Evolutionary conservation across 306 rosid species (phyloP), one percentile per base, ranked within the genome.

Genomic region (Glycine soja): DNA sequence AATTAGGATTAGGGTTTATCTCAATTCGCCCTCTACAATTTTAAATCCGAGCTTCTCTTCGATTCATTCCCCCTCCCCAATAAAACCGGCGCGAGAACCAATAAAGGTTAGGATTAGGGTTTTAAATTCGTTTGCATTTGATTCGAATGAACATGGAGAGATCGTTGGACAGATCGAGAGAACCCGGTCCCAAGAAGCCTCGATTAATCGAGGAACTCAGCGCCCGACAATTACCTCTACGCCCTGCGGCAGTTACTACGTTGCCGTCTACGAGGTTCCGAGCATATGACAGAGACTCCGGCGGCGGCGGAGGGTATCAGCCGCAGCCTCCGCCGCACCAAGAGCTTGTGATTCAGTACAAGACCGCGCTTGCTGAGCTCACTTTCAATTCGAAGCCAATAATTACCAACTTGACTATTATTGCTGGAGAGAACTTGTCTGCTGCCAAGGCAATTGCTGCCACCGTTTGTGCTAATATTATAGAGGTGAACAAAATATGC

Each of bases 361-460:
- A 78, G 87, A 88, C 94, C 12, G 99, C 99, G 40, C 86, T 96
- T 3, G 97, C 93, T 51, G 99, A 96, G 85, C 94, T 96, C 36
- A 96, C 99, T n/a, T 93, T 93, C 83, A 96, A 96, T 84, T 93
- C 98, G 15, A 96, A 96, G 61, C 99, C 98, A 0, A 96, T 96
- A 43, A 96, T 96, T 75, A 96, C 99, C 3, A 96, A 93, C 67
- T 82, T 96, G 95, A 96, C 99, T 40, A 96, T 96, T 74, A 96
- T 96, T 38, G 99, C 99, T 0, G 99, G 98, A 5, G 99, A 96
- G 86, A 96, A 86, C 38, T 83, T 77, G 4, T 82, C 81, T 58
- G 98, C 98, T 2, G 97, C 98, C 0, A 92, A 90, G 87, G 89
- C 97, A 7, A 84, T 96, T 40, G 88, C 95, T 15, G 93, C 87